Percentiles rank a stretch among this genome's conserved stretches.
phyloP scores from a whole-genome alignment of 441 rosid genomes.

The Gossypium davidsonii region DNA sequence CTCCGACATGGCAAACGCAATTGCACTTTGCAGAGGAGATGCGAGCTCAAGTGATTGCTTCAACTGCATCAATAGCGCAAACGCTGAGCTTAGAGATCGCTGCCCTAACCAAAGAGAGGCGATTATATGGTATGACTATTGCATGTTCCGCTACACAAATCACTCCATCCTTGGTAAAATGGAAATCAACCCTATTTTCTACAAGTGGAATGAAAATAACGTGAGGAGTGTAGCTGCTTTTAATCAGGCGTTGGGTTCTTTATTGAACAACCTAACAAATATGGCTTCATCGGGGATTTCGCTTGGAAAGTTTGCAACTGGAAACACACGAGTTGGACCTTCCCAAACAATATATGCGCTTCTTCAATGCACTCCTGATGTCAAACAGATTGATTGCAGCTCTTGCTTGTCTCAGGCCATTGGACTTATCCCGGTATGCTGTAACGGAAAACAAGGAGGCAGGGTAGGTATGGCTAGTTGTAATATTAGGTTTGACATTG shows the following conservation, averaged over 20 bases:
- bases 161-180: slow-evolving; percentile 16
- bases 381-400: slow-evolving; percentile 31
- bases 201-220: slow-evolving; percentile 7
- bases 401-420: slow-evolving; percentile 26
- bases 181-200: slow-evolving; percentile 5
- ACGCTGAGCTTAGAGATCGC: neutral
- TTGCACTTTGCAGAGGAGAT: slow-evolving; percentile 38
- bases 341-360: slow-evolving; percentile 37
- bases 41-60: slow-evolving; percentile 24
- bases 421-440: slow-evolving; percentile 13
- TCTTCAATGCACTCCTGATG: slow-evolving; percentile 47
- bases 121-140: neutral
- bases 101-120: slow-evolving; percentile 34
- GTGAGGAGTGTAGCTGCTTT: slow-evolving; percentile 25
- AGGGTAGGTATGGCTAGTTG: slow-evolving; percentile 37
- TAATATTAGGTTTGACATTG: slow-evolving; percentile 7
- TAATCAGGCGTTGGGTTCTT: slow-evolving; percentile 25
- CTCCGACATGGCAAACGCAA: slow-evolving; percentile 3
- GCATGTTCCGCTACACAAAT: slow-evolving; percentile 7
- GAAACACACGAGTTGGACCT: slow-evolving; percentile 7
- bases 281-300: slow-evolving; percentile 31
- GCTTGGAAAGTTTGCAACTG: slow-evolving; percentile 26
- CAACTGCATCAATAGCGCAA: slow-evolving; percentile 26
- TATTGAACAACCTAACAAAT: slow-evolving; percentile 21
- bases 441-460: slow-evolving; percentile 23